A percentile compares a stretch with the other conserved stretches of the same genome.
These are phyloP conservation scores for Gastroboletus turbinatus DNA, from an alignment of 1,284 basidiomycete genomes.

Conservation along the genomic window DNA sequence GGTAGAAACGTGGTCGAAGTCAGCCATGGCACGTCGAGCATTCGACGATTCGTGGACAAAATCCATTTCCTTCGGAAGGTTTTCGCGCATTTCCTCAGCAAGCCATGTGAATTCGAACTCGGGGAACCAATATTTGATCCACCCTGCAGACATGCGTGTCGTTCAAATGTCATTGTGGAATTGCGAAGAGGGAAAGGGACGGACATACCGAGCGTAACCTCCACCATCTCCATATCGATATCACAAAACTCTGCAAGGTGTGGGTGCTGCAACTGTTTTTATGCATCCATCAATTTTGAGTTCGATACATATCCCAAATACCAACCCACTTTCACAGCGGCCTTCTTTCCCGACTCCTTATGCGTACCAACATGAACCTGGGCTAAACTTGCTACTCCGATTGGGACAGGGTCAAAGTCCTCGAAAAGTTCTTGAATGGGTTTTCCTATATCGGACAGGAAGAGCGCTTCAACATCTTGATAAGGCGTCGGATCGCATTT, in stretches of 20 bases:
- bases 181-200: background rate
- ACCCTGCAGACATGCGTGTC: conserved; percentile 43
- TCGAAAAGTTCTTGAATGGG: conserved; percentile 69
- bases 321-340: conserved; percentile 82
- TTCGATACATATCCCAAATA: background rate
- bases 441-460: conserved; percentile 70
- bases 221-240: conserved; percentile 84
- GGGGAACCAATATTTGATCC: conserved; percentile 88
- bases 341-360: conserved; percentile 65
- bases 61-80: conserved; percentile 94
- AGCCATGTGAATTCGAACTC: conserved; percentile 96
- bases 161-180: background rate
- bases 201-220: conserved; percentile 66
- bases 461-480: conserved; percentile 66
- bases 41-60: conserved; percentile 91
- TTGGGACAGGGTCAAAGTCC: conserved; percentile 86
- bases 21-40: conserved; percentile 65
- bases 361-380: conserved; percentile 91
- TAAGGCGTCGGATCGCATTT: conserved; percentile 80
- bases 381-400: conserved; percentile 92
- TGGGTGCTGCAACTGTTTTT: conserved; percentile 85
- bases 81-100: conserved; percentile 88
- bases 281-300: conserved; percentile 3
- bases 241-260: conserved; percentile 91
- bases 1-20: conserved; percentile 77